phyloP scores from a whole-genome alignment of 495 filamentous ascomycete genomes.

The Tuber microsphaerosporum region DNA sequence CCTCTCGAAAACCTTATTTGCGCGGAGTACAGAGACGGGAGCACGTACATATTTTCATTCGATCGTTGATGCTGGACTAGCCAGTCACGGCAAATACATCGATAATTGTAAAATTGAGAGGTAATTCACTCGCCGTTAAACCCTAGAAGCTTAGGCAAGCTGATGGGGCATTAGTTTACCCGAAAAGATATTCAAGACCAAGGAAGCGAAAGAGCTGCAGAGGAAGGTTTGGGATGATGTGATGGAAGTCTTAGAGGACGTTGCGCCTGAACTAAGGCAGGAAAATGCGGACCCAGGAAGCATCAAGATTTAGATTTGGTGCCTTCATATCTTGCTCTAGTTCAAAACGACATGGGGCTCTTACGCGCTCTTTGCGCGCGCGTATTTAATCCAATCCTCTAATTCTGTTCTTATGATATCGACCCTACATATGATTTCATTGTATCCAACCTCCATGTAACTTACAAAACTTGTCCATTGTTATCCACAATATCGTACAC shows the following conservation, averaged over 20 bases:
- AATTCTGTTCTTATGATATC: neutral
- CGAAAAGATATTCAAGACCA: slow-evolving; percentile 40
- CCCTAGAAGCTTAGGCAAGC: neutral
- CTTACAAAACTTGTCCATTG: neutral
- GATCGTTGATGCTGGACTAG: slow-evolving; percentile 34
- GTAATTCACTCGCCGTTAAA: slow-evolving; percentile 6
- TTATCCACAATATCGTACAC: neutral
- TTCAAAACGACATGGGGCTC: neutral
- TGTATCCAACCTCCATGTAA: neutral
- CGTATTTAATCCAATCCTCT: neutral
- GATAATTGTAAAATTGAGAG: slow-evolving; percentile 36
- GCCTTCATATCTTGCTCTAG: neutral
- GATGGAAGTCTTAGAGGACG: slow-evolving; percentile 46
- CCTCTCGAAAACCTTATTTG: slow-evolving; percentile 30
- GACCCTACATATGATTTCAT: neutral
- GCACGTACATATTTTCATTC: slow-evolving; percentile 47
- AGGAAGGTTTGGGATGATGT: slow-evolving; percentile 53
- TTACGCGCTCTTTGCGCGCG: neutral
- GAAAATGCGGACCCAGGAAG: neutral
- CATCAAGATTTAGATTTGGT: neutral
- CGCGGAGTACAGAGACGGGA: slow-evolving; percentile 48
- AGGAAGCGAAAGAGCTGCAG: slow-evolving; percentile 45
- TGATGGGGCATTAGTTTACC: neutral
- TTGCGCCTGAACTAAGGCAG: neutral
- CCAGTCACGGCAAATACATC: slow-evolving; percentile 50